Conservation (phyloP, 805 yeast species). For the Metschnikowia kofuensis region DNA sequence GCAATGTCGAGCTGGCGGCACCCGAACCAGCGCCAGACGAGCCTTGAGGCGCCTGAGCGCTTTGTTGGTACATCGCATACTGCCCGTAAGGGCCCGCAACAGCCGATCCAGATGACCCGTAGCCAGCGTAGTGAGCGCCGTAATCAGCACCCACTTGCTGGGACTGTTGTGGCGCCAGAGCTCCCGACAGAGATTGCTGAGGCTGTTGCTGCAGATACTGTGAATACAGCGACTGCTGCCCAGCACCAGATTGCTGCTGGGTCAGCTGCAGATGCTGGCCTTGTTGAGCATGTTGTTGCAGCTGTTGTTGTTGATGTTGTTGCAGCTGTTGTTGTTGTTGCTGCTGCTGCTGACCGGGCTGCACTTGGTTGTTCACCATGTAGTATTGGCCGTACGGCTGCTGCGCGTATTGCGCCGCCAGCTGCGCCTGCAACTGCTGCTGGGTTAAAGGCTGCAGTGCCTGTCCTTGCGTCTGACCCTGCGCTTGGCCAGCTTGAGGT, state of each 20-base stretch:
- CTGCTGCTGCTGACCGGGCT: slow-evolving; percentile 14
- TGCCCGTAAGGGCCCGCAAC: slow-evolving; percentile 16
- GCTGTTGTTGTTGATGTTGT: neutral
- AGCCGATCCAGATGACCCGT: slow-evolving; percentile 8
- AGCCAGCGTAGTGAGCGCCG: slow-evolving; percentile 17
- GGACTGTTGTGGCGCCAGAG: slow-evolving; percentile 5
- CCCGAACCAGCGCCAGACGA: slow-evolving; percentile 3
- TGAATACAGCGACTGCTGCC: slow-evolving; percentile 2
- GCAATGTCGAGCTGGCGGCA: neutral
- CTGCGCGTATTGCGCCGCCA: slow-evolving; percentile 16
- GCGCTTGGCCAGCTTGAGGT: slow-evolving; percentile 14
- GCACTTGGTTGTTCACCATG: slow-evolving; percentile 18
- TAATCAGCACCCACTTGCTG: slow-evolving; percentile 14
- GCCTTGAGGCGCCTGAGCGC: slow-evolving; percentile 11
- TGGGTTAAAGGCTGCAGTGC: slow-evolving; percentile 10
- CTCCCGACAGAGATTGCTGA: neutral
- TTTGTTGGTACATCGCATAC: slow-evolving; percentile 19
- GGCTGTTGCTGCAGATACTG: neutral
- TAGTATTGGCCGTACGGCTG: slow-evolving; percentile 20
- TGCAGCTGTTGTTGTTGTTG: slow-evolving; percentile 7
- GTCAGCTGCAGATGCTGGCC: slow-evolving; percentile 7
- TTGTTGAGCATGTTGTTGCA: slow-evolving; percentile 3
- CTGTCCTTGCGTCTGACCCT: slow-evolving; percentile 11
- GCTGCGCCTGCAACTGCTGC: slow-evolving; percentile 14
- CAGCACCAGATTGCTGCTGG: slow-evolving; percentile 5